Evolutionary conservation across 441 rosid species (phyloP), one percentile per base, ranked within the genome.

Genomic region (Erysimum cheiri): DNA sequence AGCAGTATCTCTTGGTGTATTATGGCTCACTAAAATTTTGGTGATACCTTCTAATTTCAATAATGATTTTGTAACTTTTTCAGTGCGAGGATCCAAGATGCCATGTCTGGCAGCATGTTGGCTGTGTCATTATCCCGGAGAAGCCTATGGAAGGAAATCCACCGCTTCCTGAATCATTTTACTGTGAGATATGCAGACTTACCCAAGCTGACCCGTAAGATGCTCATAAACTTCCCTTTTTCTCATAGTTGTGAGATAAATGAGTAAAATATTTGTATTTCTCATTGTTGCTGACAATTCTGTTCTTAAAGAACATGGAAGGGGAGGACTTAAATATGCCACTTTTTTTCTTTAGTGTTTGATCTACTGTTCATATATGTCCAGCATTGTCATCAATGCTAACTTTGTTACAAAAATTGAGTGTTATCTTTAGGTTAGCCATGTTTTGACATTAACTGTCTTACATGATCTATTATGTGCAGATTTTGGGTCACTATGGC

Each of bases 181-280:
- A 85, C 66, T 95, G 99, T 78, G 99, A 92, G 80, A 73, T 87
- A 39, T 95, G 98, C 76, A 91, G 99, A 57, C 96, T 95, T 47
- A 75, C 82, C 64, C 88, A 96, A 55, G 96, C 98, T 78, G 99
- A 95, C 72, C 99, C 98, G 99, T 95, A 87, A 19, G 97, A 77
- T 75, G 66, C 62, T 32, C 53, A 28, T 32, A 15, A 15, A 37
- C 17, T 50, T 55, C 14, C 28, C 24, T 14, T 17, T 35, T 49
- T 28, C 49, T 63, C 40, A 39, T 26, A 56, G 7, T 8, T 43
- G 11, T 19, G 70, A 52, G 15, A 43, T 29, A 44, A 50, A 47
- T 46, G 17, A 26, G 11, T 19, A 32, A 28, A 32, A 6, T 2
- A 32, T 28, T 15, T 69, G n/a, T 36, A 47, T 41, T 41, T 41